Conservation (phyloP, 106 monocot species). For the Alisma plantagoaquatica region DNA sequence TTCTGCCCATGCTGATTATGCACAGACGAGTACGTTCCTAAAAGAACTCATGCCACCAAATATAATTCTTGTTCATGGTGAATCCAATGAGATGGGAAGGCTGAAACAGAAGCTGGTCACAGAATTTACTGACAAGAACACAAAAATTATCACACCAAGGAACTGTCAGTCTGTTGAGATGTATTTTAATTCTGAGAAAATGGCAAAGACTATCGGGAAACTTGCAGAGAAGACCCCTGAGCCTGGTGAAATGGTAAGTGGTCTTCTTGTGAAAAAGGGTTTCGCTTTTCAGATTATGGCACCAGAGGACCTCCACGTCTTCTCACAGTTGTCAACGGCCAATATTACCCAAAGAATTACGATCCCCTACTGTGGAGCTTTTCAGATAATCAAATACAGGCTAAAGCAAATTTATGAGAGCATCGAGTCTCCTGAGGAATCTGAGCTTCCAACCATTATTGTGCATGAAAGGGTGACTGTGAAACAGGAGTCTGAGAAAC, state of each 20-base stretch:
- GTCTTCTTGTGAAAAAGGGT: slow-evolving; percentile 89
- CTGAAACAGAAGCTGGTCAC: slow-evolving; percentile 72
- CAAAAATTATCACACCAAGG: slow-evolving; percentile 49
- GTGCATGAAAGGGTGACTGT: slow-evolving; percentile 85
- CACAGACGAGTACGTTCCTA: slow-evolving; percentile 84
- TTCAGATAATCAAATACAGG: slow-evolving; percentile 80
- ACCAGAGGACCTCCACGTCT: slow-evolving; percentile 85
- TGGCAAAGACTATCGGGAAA: slow-evolving; percentile 88
- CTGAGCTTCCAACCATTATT: slow-evolving; percentile 48
- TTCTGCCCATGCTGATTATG: slow-evolving; percentile 95
- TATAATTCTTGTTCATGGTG: slow-evolving; percentile 94
- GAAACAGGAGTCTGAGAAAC: slow-evolving; percentile 67
- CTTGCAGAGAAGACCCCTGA: slow-evolving; percentile 76
- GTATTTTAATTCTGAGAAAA: slow-evolving; percentile 94
- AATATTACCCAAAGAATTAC: slow-evolving; percentile 83
- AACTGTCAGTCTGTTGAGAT: slow-evolving; percentile 64
- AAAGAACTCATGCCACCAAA: slow-evolving; percentile 89
- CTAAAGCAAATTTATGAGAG: slow-evolving; percentile 95
- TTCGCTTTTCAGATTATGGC: slow-evolving; percentile 97
- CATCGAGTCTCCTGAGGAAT: slow-evolving; percentile 38
- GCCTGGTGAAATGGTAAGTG: slow-evolving; percentile 63
- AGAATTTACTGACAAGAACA: slow-evolving; percentile 57
- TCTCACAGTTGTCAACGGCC: slow-evolving; percentile 80
- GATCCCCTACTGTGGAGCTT: slow-evolving; percentile 76
- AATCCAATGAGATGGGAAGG: slow-evolving; percentile 92